Percentiles rank a stretch among this genome's conserved stretches.
Evolutionary conservation across 2,329 filamentous ascomycete genomes (phyloP).

Genomic region (Stylonectria norvegica): DNA sequence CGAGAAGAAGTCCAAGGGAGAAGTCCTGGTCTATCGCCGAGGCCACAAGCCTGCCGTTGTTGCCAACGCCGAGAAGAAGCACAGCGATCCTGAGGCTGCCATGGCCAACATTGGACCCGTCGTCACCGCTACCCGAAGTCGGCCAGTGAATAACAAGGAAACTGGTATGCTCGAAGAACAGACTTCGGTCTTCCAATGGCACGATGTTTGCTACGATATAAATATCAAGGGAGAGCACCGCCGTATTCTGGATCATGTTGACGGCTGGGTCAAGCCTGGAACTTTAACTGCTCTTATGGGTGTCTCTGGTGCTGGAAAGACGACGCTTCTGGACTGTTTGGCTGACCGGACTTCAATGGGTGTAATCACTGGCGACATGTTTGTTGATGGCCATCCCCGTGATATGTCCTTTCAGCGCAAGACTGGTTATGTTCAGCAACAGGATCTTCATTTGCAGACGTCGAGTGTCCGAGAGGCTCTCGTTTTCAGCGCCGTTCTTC

Average conservation of each 20-base stretch:
- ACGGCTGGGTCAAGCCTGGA: constrained; percentile 92
- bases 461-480: constrained; percentile 86
- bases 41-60: constrained; percentile 60
- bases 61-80: constrained; percentile 58
- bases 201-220: constrained; percentile 71
- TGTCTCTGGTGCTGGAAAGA: constrained; percentile 91
- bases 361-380: constrained; percentile 81
- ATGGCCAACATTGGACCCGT: constrained; percentile 48
- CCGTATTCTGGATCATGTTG: constrained; percentile 77
- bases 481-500: constrained; percentile 78
- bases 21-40: constrained; percentile 71
- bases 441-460: constrained; percentile 82
- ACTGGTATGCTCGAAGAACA: constrained; percentile 50
- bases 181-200: constrained; percentile 82
- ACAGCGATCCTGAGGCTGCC: constrained; percentile 57
- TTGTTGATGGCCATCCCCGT: constrained; percentile 60
- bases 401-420: constrained; percentile 86
- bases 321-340: constrained; percentile 81
- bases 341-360: constrained; percentile 86
- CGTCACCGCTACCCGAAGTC: constrained; percentile 43
- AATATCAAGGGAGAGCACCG: constrained; percentile 75
- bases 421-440: constrained; percentile 89
- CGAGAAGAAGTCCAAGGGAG: constrained; percentile 68
- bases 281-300: constrained; percentile 89
- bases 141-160: constrained; percentile 35